A percentile compares a stretch with the other conserved stretches of the same genome.
Conservation (phyloP, 2,329 filamentous ascomycete genomes). For the Fusarium goolgardi region DNA sequence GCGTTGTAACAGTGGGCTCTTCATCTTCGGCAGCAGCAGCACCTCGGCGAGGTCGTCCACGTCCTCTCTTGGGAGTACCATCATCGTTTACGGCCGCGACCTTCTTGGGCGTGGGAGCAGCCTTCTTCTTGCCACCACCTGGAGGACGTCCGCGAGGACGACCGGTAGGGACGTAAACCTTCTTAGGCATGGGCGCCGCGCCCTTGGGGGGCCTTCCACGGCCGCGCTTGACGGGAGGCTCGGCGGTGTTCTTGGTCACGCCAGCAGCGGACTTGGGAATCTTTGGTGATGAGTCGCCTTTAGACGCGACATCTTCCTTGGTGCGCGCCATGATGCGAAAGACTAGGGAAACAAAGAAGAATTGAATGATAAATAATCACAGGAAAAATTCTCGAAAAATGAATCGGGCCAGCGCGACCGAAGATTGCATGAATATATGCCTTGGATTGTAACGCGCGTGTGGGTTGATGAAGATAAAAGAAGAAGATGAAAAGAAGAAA, state of each 20-base stretch:
- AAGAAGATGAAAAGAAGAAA: constrained; percentile 18
- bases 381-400: constrained; percentile 29
- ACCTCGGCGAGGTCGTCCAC: constrained; percentile 50
- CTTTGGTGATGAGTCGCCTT: constrained; percentile 32
- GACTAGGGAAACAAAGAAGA: neutral
- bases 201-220: constrained; percentile 58
- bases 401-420: constrained; percentile 2
- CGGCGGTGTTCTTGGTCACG: constrained; percentile 55
- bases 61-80: constrained; percentile 29
- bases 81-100: constrained; percentile 15
- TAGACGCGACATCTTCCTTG: constrained; percentile 47
- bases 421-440: neutral
- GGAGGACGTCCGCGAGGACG: constrained; percentile 62
- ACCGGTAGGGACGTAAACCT: constrained; percentile 55
- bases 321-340: constrained; percentile 49
- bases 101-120: constrained; percentile 25
- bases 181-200: constrained; percentile 41
- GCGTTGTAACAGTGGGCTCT: constrained; percentile 27
- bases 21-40: constrained; percentile 26
- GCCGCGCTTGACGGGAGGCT: constrained; percentile 50
- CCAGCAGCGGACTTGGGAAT: constrained; percentile 51
- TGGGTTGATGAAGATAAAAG: constrained; percentile 16
- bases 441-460: constrained; percentile 10
- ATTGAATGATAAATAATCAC: neutral
- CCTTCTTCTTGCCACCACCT: constrained; percentile 52